phyloP scores from a whole-genome alignment of 2,329 filamentous ascomycete species.

The Colletotrichum gloeosporioides region DNA sequence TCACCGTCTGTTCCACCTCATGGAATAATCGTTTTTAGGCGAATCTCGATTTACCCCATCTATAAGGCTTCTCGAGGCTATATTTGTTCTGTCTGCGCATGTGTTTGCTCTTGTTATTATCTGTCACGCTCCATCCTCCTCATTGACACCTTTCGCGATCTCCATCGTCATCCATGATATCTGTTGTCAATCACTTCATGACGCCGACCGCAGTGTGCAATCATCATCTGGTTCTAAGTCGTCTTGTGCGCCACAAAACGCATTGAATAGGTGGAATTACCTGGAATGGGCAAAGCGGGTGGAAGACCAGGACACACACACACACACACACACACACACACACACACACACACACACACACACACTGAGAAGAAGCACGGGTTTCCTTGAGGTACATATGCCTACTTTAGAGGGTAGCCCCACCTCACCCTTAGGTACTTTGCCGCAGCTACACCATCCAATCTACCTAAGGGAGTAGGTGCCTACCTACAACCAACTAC shows the following conservation, averaged over 20 bases:
- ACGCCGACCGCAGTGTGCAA: neutral
- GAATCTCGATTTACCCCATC: neutral
- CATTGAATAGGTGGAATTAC: neutral
- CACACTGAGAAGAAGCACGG: neutral
- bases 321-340: neutral
- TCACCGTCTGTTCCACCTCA: neutral
- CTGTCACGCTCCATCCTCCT: neutral
- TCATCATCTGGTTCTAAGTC: neutral
- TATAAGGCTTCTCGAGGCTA: neutral
- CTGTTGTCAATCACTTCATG: neutral
- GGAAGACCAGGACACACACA: neutral
- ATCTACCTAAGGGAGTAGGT: neutral
- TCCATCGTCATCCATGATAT: neutral
- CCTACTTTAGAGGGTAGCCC: neutral
- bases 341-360: too few relatives aligned
- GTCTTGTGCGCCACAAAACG: too few relatives aligned
- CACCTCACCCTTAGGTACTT: neutral
- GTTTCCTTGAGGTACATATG: neutral
- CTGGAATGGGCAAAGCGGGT: neutral
- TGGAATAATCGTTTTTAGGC: neutral
- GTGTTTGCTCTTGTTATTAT: neutral
- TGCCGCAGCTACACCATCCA: neutral
- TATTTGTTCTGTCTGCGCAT: neutral
- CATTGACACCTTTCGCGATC: neutral
- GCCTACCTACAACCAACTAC: neutral